Conservation (phyloP, 441 rosid genomes). For the Adansonia rubrostipa region DNA sequence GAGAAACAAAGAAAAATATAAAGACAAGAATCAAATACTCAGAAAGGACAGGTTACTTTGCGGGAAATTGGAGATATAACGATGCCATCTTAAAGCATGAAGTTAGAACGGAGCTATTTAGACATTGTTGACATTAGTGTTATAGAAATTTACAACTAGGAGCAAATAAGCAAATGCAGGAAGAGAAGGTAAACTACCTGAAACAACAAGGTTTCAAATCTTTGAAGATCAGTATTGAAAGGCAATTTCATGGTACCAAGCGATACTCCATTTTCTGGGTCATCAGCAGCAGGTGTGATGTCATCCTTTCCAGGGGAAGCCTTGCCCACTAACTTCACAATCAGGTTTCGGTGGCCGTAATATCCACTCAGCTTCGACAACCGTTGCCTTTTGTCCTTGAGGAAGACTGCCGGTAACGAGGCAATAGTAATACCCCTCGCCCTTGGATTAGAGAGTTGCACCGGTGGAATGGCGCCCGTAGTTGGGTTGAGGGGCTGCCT, state of each 20-base stretch:
- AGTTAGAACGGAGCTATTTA: background rate
- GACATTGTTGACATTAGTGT: background rate
- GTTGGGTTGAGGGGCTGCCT: constrained; percentile 28
- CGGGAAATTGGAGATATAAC: background rate
- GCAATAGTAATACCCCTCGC: background rate
- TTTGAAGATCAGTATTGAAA: constrained; percentile 53
- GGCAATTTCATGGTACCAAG: constrained; percentile 90
- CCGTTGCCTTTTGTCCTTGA: background rate
- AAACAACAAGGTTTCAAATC: constrained; percentile 75
- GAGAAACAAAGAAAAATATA: background rate
- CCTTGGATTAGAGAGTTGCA: background rate
- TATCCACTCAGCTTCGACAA: constrained; percentile 11
- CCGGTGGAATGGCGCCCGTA: constrained; percentile 15
- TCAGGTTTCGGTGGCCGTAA: constrained; percentile 6
- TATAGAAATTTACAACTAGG: background rate
- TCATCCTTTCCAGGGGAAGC: constrained; percentile 1
- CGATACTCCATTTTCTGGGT: constrained; percentile 18
- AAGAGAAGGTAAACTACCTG: constrained; percentile 45
- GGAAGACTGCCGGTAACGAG: background rate
- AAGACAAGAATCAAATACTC: background rate
- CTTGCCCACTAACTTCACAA: constrained; percentile 2
- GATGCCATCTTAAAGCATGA: background rate
- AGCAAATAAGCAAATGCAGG: background rate
- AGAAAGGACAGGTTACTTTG: background rate
- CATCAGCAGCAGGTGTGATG: constrained; percentile 13